Conservation (phyloP, 2,329 filamentous ascomycete species). For the Chalaropsis thielavioides region DNA sequence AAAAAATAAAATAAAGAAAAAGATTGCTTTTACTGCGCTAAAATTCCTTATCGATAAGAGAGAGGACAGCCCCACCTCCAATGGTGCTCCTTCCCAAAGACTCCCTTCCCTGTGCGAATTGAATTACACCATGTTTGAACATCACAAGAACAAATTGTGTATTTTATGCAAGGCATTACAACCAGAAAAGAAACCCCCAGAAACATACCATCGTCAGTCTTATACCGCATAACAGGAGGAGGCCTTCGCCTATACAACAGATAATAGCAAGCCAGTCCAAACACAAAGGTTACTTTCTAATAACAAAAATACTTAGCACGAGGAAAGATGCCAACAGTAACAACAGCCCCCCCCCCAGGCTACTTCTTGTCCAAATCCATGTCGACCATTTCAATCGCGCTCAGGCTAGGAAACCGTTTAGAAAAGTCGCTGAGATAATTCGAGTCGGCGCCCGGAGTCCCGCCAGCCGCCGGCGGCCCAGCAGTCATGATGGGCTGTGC, state of each 20-base stretch:
- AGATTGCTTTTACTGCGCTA: neutral
- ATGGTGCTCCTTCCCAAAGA: neutral
- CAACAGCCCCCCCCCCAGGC: neutral
- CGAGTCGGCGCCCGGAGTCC: slow-evolving; percentile 43
- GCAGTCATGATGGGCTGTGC: slow-evolving; percentile 26
- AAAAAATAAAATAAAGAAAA: neutral
- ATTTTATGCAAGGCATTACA: neutral
- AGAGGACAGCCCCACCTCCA: slow-evolving; percentile 5
- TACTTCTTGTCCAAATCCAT: slow-evolving; percentile 34
- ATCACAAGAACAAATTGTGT: neutral
- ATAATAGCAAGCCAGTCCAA: neutral
- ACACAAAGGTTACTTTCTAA: neutral
- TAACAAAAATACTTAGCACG: neutral
- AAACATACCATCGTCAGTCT: slow-evolving; percentile 1
- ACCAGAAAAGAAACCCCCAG: neutral
- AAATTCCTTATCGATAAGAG: slow-evolving; percentile 19
- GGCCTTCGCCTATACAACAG: no score
- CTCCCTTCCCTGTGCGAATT: no score
- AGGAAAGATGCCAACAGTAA: neutral
- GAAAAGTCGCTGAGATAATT: slow-evolving; percentile 60
- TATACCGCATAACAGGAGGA: neutral
- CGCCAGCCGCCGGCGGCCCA: slow-evolving; percentile 30
- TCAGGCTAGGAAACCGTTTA: slow-evolving; percentile 73
- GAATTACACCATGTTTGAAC: neutral
- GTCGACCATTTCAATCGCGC: slow-evolving; percentile 79